phyloP scores from a whole-genome alignment of 768 basidiomycete genomes.

The Heimioporus sp. region DNA sequence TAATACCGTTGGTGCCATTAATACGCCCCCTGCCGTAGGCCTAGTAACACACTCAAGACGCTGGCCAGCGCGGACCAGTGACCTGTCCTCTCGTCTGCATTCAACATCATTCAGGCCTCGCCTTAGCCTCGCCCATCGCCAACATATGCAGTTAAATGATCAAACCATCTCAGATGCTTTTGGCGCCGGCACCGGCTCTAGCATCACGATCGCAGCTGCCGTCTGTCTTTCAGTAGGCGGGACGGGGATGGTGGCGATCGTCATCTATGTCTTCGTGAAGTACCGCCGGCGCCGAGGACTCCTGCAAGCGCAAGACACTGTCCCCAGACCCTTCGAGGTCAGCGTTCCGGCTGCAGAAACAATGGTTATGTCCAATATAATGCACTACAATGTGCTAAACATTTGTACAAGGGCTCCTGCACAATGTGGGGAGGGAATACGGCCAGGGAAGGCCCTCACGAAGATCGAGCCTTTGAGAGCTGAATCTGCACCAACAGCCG shows the following conservation, averaged over 20 bases:
- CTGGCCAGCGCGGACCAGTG: neutral
- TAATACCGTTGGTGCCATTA: neutral
- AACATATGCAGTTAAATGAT: constrained; percentile 5
- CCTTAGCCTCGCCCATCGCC: neutral
- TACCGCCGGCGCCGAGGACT: constrained; percentile 12
- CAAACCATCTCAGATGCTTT: no score
- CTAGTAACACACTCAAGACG: constrained; percentile 8
- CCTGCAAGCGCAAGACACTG: constrained; percentile 21
- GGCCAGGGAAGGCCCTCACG: neutral
- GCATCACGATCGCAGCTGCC: constrained; percentile 12
- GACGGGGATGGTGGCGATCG: constrained; percentile 10
- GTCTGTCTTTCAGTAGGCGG: constrained; percentile 23
- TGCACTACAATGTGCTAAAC: neutral
- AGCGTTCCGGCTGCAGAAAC: constrained; percentile 8
- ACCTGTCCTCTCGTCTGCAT: neutral
- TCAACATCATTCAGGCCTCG: neutral
- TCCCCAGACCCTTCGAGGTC: constrained; percentile 24
- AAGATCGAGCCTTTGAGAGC: neutral
- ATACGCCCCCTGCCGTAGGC: neutral
- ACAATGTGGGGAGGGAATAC: neutral
- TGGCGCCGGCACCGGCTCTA: neutral
- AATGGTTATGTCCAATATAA: neutral
- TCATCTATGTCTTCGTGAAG: constrained; percentile 16
- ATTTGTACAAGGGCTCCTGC: constrained; percentile 2
- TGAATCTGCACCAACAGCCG: neutral